Base-by-base conservation (phyloP, 1,284 basidiomycete species). In the Ustilago xerochloae region DNA sequence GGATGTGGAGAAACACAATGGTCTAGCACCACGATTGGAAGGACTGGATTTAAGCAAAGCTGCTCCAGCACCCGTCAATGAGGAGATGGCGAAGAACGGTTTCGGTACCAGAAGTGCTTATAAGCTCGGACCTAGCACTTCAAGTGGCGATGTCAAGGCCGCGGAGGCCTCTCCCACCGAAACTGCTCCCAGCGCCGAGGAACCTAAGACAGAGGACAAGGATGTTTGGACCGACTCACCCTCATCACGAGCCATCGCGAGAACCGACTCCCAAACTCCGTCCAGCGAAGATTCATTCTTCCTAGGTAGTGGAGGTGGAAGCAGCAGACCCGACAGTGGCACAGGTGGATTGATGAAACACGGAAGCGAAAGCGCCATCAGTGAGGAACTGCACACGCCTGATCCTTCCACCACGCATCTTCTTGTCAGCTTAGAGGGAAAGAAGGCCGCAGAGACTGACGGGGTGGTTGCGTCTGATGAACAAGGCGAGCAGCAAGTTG, bases 81-180 rank as follows among this genome's bases (percentile, higher is more conserved):
- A 54, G 29, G 58, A 68, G 43, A 76, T 76, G 74, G 63, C 66
- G 20, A 57, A 49, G 45, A 58, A 56, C 13, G 74, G 74, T 7
- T 76, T 76, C 20, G 74, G 74, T 4, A 76, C 74, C 10, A 46
- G 65, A 22, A 63, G 62, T 2, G 74, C 74, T 22, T 66, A 65
- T 51, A 60, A 63, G 52, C 29, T 69, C 16, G 53, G 46, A 12
- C 16, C n/a, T 13, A 39, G 29, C 18, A 29, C 24, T 13, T 10
- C 41, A 24, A 16, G 22, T 13, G 22, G n/a, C n/a, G n/a, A n/a
- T n/a, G n/a, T n/a, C n/a, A n/a, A n/a, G n/a, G n/a, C n/a, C n/a
- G n/a, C n/a, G n/a, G n/a, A n/a, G n/a, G n/a, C n/a, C n/a, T n/a
- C n/a, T n/a, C n/a, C n/a, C n/a, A n/a, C n/a, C n/a, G n/a, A n/a